Percentiles rank a stretch among this genome's conserved stretches.
These are phyloP conservation scores for Lentinula detonsa DNA, from an alignment of 768 basidiomycete genomes.

Conservation along the genomic window DNA sequence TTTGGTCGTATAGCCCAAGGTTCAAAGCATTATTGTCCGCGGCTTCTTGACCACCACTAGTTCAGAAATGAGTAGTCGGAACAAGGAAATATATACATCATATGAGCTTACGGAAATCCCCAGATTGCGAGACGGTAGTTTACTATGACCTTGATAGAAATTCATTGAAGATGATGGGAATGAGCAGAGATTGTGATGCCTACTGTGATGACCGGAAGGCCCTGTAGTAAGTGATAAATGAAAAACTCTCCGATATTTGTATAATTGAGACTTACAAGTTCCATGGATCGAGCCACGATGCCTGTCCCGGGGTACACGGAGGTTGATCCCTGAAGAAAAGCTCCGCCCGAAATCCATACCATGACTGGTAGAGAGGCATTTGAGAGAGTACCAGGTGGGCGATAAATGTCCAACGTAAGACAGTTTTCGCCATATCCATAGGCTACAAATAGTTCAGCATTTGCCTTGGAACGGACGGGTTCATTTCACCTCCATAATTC, in stretches of 20 bases:
- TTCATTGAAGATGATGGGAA: not conserved
- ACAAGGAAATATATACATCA: not conserved
- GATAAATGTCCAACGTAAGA: not conserved
- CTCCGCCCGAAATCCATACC: not conserved
- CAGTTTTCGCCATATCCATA: not conserved
- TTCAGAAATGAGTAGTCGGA: not conserved
- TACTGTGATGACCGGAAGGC: not conserved
- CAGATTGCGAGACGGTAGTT: conserved; percentile 3
- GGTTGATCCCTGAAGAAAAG: not conserved
- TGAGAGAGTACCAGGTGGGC: not conserved
- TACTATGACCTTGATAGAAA: not conserved
- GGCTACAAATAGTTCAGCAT: not conserved
- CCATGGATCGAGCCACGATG: not conserved
- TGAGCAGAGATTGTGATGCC: not conserved
- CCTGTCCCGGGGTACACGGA: not conserved
- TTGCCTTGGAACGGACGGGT: not conserved
- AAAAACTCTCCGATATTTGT: not conserved
- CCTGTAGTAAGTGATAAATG: not conserved
- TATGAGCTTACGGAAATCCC: not conserved
- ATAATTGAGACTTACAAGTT: not conserved
- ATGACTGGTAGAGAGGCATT: not conserved
- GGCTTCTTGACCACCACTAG: conserved; percentile 18
- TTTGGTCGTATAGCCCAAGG: conserved; percentile 21
- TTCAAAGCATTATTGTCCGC: conserved; percentile 14
- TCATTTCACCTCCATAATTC: not conserved